A percentile compares a stretch with the other conserved stretches of the same genome.
phyloP scores from a whole-genome alignment of 192 early-diverging fungal genomes.

The Entomortierella beljakovae region DNA sequence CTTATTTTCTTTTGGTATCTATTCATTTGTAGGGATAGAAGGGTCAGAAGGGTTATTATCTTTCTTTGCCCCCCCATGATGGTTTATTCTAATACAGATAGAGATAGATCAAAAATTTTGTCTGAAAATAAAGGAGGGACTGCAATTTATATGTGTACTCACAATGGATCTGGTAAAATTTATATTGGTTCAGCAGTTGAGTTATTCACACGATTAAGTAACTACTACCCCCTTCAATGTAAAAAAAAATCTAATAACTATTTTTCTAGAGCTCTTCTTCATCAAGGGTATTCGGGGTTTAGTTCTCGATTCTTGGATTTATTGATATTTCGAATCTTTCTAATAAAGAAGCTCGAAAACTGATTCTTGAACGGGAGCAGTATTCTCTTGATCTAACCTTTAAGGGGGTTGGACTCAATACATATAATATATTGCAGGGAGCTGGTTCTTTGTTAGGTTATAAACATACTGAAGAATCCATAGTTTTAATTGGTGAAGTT shows the following conservation, averaged over 20 bases:
- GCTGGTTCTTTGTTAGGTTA: conserved; percentile 5
- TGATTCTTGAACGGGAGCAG: conserved; percentile 1
- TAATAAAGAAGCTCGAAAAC: not conserved
- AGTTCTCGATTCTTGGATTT: not conserved
- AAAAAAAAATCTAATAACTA: not conserved
- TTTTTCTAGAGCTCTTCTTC: conserved; percentile 1
- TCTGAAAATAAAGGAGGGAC: conserved; percentile 3
- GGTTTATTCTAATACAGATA: conserved; percentile 8
- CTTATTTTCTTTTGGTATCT: not conserved
- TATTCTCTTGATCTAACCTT: conserved; percentile 3
- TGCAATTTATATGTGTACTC: conserved; percentile 3
- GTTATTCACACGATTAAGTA: not conserved
- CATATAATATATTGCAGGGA: conserved; percentile 1
- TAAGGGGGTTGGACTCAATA: not conserved
- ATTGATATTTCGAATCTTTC: conserved; percentile 11
- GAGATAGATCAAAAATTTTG: conserved; percentile 7
- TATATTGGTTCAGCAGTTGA: conserved; percentile 10
- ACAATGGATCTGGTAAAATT: conserved; percentile 12
- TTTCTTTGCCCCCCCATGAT: not conserved
- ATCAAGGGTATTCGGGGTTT: conserved; percentile 1
- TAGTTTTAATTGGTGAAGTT: not conserved
- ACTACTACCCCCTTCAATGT: not conserved
- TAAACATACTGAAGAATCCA: conserved; percentile 6
- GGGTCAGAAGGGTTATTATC: not conserved
- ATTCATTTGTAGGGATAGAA: not conserved